Conservation (phyloP, 352 stramenopile genomes). For the Pythium vanterpoolii region DNA sequence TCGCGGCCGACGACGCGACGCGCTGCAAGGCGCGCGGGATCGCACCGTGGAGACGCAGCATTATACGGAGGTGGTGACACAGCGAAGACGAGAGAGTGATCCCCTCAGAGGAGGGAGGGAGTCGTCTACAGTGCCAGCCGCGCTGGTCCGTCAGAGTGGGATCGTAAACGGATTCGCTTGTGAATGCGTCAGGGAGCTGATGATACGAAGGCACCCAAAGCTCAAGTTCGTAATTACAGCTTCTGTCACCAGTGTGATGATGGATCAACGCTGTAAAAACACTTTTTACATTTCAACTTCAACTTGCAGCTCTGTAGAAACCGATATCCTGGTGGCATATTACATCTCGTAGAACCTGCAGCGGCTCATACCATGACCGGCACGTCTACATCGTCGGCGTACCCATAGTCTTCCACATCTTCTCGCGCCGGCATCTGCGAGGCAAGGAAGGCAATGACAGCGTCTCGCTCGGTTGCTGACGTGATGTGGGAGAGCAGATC, state of each 20-base stretch:
- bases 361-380: background rate
- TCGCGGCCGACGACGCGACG: conserved; percentile 5
- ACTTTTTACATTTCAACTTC: conserved; percentile 17
- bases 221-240: conserved; percentile 26
- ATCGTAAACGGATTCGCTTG: background rate
- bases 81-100: conserved; percentile 1
- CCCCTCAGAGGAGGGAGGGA: background rate
- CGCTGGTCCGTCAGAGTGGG: background rate
- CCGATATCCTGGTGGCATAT: no score
- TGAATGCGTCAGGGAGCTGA: background rate
- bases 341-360: background rate
- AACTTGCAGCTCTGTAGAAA: conserved; percentile 3
- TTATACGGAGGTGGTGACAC: conserved; percentile 14
- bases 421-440: conserved; percentile 18
- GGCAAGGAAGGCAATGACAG: conserved; percentile 30
- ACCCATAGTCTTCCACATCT: background rate
- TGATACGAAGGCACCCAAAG: background rate
- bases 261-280: conserved; percentile 2
- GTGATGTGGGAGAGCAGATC: conserved; percentile 35
- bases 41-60: conserved; percentile 56
- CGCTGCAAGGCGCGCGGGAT: conserved; percentile 29
- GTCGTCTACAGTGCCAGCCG: conserved; percentile 14
- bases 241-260: background rate
- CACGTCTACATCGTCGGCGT: background rate
- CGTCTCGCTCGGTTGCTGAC: conserved; percentile 28